A percentile compares a stretch with the other conserved stretches of the same genome.
phyloP scores from a whole-genome alignment of 2,329 filamentous ascomycete species.

The Aspergillus proliferans region DNA sequence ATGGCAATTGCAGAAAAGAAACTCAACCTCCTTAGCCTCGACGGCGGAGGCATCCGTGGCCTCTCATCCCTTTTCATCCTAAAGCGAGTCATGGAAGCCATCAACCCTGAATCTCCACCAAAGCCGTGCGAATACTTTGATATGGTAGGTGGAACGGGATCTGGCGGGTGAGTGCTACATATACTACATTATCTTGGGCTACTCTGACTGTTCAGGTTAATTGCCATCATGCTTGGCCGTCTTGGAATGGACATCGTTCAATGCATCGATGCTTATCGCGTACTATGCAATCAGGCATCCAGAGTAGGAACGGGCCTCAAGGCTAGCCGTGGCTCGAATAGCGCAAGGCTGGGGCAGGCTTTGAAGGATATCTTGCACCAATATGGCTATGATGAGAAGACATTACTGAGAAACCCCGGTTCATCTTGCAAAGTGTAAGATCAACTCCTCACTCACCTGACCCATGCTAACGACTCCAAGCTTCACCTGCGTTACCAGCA shows the following conservation, averaged over 20 bases:
- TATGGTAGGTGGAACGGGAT: no score
- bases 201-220: slow-evolving; percentile 25
- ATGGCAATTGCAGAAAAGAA: background rate
- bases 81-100: slow-evolving; percentile 26
- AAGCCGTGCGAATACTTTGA: slow-evolving; percentile 36
- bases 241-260: background rate
- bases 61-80: slow-evolving; percentile 35
- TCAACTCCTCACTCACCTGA: background rate
- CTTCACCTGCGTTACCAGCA: background rate
- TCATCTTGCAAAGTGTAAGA: background rate
- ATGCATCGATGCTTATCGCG: background rate
- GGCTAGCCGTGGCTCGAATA: background rate
- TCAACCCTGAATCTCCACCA: slow-evolving; percentile 20
- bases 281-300: background rate
- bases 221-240: background rate
- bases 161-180: no score
- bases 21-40: slow-evolving; percentile 17
- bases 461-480: background rate
- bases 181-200: no score
- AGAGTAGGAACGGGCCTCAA: background rate
- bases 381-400: background rate
- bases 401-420: background rate
- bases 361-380: background rate
- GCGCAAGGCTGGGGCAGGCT: background rate
- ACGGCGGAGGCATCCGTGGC: slow-evolving; percentile 38